Percentiles rank a stretch among this genome's conserved stretches.
phyloP scores from a whole-genome alignment of 2,329 filamentous ascomycete species.

The Fusarium poae region DNA sequence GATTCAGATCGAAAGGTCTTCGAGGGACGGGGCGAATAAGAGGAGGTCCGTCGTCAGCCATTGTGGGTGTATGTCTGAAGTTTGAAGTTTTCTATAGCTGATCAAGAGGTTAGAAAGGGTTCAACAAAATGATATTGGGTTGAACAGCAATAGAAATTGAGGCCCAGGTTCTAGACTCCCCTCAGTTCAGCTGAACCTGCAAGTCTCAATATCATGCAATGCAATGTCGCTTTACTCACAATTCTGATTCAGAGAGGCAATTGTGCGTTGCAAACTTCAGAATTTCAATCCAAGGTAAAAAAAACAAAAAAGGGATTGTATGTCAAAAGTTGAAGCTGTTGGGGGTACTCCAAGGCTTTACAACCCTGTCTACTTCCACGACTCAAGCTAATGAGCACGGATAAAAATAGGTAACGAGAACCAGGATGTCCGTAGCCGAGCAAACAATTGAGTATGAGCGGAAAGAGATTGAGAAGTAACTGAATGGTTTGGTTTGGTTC shows the following conservation, averaged over 20 bases:
- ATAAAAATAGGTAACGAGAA: slow-evolving; percentile 22
- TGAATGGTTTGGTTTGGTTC: background rate
- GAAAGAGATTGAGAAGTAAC: background rate
- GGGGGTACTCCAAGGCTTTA: slow-evolving; percentile 19
- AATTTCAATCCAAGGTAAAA: slow-evolving; percentile 4
- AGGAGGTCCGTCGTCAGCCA: slow-evolving; percentile 63
- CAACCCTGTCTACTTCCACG: slow-evolving; percentile 26
- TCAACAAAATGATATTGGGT: background rate
- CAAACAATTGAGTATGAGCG: background rate
- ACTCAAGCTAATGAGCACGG: slow-evolving; percentile 31
- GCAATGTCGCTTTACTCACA: slow-evolving; percentile 33
- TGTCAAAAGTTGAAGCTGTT: slow-evolving; percentile 20
- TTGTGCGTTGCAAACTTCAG: slow-evolving; percentile 17
- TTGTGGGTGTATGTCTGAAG: slow-evolving; percentile 30
- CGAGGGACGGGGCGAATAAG: slow-evolving; percentile 78
- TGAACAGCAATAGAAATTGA: background rate
- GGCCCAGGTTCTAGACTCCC: slow-evolving; percentile 9
- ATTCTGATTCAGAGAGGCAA: slow-evolving; percentile 7
- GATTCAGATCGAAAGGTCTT: slow-evolving; percentile 75
- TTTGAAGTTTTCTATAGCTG: background rate
- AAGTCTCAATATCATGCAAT: slow-evolving; percentile 24
- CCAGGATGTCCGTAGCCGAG: slow-evolving; percentile 38
- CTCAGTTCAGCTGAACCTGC: slow-evolving; percentile 26
- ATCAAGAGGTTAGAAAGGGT: slow-evolving; percentile 3
- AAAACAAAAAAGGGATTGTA: slow-evolving; percentile 7